phyloP scores from a whole-genome alignment of 2,329 filamentous ascomycete species.

The Fusarium mundagurra region DNA sequence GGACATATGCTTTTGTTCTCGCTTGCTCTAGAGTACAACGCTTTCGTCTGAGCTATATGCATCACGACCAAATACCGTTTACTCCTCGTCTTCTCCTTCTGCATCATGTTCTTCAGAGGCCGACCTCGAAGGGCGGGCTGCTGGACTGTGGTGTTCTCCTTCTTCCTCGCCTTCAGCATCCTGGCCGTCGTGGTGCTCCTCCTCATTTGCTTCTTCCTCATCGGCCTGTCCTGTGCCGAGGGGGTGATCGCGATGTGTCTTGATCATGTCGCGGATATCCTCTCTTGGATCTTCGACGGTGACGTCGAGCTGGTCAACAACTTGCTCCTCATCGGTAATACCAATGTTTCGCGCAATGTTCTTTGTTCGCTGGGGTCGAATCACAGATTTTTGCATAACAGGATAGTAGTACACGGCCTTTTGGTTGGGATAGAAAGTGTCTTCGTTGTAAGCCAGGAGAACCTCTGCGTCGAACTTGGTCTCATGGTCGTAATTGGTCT shows the following conservation, averaged over 20 bases:
- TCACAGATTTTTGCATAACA: constrained; percentile 70
- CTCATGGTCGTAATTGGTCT: constrained; percentile 64
- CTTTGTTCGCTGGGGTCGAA: constrained; percentile 71
- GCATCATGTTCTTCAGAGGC: constrained; percentile 52
- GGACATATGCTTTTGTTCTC: neutral
- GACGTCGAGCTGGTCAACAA: constrained; percentile 66
- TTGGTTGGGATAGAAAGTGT: constrained; percentile 59
- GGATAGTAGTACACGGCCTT: constrained; percentile 75
- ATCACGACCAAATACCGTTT: constrained; percentile 41
- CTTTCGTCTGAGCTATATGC: constrained; percentile 58
- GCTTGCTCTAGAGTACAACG: neutral
- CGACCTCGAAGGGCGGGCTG: constrained; percentile 41
- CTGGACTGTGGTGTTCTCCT: constrained; percentile 30
- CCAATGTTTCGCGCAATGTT: constrained; percentile 67
- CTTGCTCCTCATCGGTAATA: constrained; percentile 60
- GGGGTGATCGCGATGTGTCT: constrained; percentile 62
- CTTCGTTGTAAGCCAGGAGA: constrained; percentile 67
- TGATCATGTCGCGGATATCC: constrained; percentile 61
- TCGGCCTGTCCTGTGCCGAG: constrained; percentile 57
- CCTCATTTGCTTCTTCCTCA: constrained; percentile 48
- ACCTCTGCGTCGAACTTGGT: constrained; percentile 73
- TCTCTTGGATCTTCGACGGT: constrained; percentile 65
- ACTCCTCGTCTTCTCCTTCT: constrained; percentile 58
- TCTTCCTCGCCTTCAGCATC: constrained; percentile 41
- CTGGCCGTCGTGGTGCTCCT: constrained; percentile 44